Evolutionary conservation across 345 rosid genomes (phyloP).

Genomic region (Barbarea vulgaris): DNA sequence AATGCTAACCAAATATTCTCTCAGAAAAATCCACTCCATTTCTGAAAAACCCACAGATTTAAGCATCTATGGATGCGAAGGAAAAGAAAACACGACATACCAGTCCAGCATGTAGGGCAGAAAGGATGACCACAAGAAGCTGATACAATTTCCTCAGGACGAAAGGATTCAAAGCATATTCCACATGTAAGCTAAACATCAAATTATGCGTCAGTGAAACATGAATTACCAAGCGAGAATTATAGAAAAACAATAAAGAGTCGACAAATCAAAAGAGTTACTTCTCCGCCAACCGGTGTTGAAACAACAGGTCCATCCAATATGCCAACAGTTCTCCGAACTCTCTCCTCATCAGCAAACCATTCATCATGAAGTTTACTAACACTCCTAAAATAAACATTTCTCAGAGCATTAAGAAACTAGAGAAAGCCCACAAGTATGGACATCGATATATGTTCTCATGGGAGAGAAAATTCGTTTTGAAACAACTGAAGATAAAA

Average conservation of each 20-base stretch:
- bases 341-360: conserved; percentile 86
- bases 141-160: conserved; percentile 47
- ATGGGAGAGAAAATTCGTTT: not conserved
- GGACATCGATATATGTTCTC: not conserved
- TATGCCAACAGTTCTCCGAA: conserved; percentile 78
- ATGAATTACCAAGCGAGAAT: conserved; percentile 6
- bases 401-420: conserved; percentile 26
- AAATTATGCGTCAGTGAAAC: conserved; percentile 26
- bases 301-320: conserved; percentile 59
- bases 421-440: conserved; percentile 10
- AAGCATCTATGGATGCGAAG: not conserved
- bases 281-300: conserved; percentile 52
- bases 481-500: not conserved
- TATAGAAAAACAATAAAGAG: conserved; percentile 7
- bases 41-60: not conserved
- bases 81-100: conserved; percentile 35
- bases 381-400: conserved; percentile 62
- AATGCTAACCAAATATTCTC: conserved; percentile 4
- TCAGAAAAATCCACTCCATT: conserved; percentile 3
- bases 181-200: conserved; percentile 70
- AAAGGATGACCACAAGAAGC: conserved; percentile 98
- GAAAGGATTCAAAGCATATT: conserved; percentile 74
- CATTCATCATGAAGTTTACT: conserved; percentile 88
- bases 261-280: conserved; percentile 37
- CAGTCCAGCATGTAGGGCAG: conserved; percentile 85